Percentiles rank a stretch among this genome's conserved stretches.
These are phyloP conservation scores for Hypholoma fasciculare DNA, from an alignment of 768 basidiomycete genomes.

Conservation along the genomic window DNA sequence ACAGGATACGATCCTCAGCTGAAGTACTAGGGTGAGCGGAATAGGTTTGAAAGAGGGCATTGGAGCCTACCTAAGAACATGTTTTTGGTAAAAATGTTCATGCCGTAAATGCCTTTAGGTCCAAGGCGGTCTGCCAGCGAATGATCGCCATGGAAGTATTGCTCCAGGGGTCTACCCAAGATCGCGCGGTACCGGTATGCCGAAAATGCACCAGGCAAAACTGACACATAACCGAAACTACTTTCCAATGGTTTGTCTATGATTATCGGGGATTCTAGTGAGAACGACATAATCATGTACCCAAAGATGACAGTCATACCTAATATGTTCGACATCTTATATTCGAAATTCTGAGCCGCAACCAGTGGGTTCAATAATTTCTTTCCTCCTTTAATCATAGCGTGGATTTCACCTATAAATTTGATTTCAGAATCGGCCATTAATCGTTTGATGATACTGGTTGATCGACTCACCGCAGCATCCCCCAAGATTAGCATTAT, in stretches of 20 bases:
- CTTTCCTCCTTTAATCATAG: slow-evolving; percentile 91
- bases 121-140: slow-evolving; percentile 91
- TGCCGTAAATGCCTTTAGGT: slow-evolving; percentile 90
- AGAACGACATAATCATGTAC: no score
- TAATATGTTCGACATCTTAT: slow-evolving; percentile 98
- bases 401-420: slow-evolving; percentile 74
- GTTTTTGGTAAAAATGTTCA: slow-evolving; percentile 97
- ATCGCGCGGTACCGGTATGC: slow-evolving; percentile 95
- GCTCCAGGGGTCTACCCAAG: slow-evolving; percentile 81
- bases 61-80: slow-evolving; percentile 49
- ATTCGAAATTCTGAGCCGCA: slow-evolving; percentile 96
- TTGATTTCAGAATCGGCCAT: background rate
- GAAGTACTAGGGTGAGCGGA: background rate
- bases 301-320: slow-evolving; percentile 37
- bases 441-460: background rate
- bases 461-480: slow-evolving; percentile 63
- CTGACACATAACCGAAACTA: slow-evolving; percentile 94
- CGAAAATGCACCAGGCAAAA: slow-evolving; percentile 95
- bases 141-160: slow-evolving; percentile 88
- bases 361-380: slow-evolving; percentile 92
- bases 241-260: slow-evolving; percentile 92
- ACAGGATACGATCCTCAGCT: slow-evolving; percentile 96
- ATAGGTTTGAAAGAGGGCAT: background rate
- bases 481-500: slow-evolving; percentile 75
- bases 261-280: background rate